Evolutionary conservation across 257 asterid genomes (phyloP).

Genomic region (Salvia miltiorrhiza): DNA sequence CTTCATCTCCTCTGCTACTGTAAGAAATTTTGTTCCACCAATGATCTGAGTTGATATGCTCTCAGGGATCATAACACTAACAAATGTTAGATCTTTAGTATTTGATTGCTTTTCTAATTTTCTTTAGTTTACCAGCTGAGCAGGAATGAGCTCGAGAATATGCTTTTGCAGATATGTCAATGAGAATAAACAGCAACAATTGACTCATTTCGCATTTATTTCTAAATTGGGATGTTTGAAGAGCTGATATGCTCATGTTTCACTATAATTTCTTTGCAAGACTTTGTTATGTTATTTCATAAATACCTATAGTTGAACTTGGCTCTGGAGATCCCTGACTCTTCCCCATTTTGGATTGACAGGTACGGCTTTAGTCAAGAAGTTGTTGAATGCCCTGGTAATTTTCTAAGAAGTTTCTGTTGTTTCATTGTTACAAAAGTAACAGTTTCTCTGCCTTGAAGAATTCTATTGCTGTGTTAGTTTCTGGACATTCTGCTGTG

Average conservation of each 20-base stretch:
- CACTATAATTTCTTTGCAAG: background rate
- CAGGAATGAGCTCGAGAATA: background rate
- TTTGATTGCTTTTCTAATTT: constrained; percentile 1
- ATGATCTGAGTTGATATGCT: constrained; percentile 6
- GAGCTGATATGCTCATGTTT: constrained; percentile 4
- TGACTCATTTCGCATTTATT: background rate
- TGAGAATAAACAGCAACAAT: background rate
- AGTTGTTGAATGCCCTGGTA: constrained; percentile 94
- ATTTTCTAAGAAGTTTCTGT: constrained; percentile 18
- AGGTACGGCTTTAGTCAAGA: constrained; percentile 91
- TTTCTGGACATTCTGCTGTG: background rate
- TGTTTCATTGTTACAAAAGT: constrained; percentile 3
- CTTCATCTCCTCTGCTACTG: constrained; percentile 76
- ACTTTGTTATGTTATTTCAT: background rate
- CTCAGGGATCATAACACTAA: background rate
- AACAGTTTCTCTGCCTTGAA: constrained; percentile 4
- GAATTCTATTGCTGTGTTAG: background rate
- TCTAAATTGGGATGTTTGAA: constrained; percentile 5
- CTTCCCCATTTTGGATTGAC: constrained; percentile 31
- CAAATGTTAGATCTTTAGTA: background rate
- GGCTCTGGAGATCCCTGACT: constrained; percentile 23
- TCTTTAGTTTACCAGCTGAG: background rate
- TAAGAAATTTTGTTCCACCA: constrained; percentile 41
- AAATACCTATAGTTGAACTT: background rate
- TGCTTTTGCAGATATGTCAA: background rate